These are phyloP conservation scores for Endocladia muricata DNA, from an alignment of 31 red algal species.

Conservation along the genomic window DNA sequence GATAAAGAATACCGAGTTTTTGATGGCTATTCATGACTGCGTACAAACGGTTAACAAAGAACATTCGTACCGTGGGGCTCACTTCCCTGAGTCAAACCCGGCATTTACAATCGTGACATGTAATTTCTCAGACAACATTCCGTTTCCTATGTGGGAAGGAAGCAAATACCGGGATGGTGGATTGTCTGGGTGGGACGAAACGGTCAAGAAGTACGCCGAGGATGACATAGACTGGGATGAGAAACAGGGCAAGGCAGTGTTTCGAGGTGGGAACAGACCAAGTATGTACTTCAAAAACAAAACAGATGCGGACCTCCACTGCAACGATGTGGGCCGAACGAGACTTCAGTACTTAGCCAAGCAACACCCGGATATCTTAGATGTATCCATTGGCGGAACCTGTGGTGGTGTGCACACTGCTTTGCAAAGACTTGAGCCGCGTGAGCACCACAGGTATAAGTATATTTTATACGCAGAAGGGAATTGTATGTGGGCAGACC, in stretches of 20 bases:
- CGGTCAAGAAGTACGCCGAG: conserved; percentile 38
- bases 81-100: conserved; percentile 65
- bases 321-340: conserved; percentile 55
- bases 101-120: conserved; percentile 85
- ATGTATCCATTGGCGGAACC: conserved; percentile 77
- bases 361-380: conserved; percentile 50
- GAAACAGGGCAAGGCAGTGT: conserved; percentile 75
- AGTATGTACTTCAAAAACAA: conserved; percentile 82
- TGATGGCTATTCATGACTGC: conserved; percentile 93
- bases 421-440: conserved; percentile 54
- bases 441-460: conserved; percentile 73
- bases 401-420: conserved; percentile 48
- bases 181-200: conserved; percentile 79
- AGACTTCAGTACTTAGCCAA: conserved; percentile 40
- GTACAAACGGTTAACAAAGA: conserved; percentile 87
- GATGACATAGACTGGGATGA: conserved; percentile 66
- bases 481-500: conserved; percentile 97
- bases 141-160: conserved; percentile 93
- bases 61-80: conserved; percentile 71
- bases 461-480: conserved; percentile 96
- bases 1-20: conserved; percentile 79
- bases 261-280: conserved; percentile 78
- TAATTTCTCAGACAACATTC: conserved; percentile 93
- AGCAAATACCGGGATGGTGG: conserved; percentile 66
- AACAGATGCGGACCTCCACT: conserved; percentile 57